Evolutionary conservation across 2,329 filamentous ascomycete genomes (phyloP).

Genomic region (Diaporthe capsici): DNA sequence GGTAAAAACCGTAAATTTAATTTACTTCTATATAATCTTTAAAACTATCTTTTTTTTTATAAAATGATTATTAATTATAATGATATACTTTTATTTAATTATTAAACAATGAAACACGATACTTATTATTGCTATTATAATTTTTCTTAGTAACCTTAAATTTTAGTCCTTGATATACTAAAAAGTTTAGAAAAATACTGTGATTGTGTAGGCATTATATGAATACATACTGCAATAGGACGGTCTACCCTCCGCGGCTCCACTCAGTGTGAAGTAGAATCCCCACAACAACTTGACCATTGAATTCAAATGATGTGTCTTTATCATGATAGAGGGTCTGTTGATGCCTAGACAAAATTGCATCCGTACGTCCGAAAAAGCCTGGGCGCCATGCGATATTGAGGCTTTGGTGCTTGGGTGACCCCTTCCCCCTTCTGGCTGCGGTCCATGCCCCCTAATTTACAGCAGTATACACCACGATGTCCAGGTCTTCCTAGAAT

Average conservation of each 20-base stretch:
- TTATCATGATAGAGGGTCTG: background rate
- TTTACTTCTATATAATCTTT: background rate
- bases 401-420: background rate
- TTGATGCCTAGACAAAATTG: slow-evolving; percentile 5
- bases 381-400: background rate
- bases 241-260: background rate
- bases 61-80: background rate
- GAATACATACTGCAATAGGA: background rate
- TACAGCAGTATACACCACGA: background rate
- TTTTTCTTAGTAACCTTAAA: background rate
- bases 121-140: background rate
- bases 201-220: background rate
- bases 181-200: background rate
- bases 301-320: background rate
- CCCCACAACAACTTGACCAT: background rate
- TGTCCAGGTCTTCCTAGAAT: background rate
- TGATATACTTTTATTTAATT: background rate
- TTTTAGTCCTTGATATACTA: background rate
- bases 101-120: background rate
- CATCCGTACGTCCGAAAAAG: background rate
- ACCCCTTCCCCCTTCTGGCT: background rate
- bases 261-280: background rate
- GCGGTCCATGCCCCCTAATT: background rate
- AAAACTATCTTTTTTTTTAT: background rate
- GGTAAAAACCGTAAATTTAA: background rate